phyloP scores from a whole-genome alignment of 345 rosid genomes.

The Eucalyptus microcorys region DNA sequence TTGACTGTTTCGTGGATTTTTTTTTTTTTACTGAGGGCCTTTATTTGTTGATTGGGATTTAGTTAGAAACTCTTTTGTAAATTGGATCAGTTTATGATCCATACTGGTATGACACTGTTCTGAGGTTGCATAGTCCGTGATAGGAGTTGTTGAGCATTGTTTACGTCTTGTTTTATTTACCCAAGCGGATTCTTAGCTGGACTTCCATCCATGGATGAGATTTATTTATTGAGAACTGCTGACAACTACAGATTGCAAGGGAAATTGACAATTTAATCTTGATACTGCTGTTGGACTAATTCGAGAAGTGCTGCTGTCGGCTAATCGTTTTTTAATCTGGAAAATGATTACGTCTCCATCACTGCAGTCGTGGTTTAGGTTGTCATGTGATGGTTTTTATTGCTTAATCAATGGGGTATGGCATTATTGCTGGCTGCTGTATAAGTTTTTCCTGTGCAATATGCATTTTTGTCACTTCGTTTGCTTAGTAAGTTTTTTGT shows the following conservation, averaged over 20 bases:
- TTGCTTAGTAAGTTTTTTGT: neutral
- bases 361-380: neutral
- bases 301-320: neutral
- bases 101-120: neutral
- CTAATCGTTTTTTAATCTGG: neutral
- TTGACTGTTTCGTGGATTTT: neutral
- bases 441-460: neutral
- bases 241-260: neutral
- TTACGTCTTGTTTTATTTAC: neutral
- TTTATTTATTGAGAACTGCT: neutral
- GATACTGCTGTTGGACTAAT: neutral
- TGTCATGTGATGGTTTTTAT: neutral
- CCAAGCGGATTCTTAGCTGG: neutral
- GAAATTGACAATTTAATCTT: neutral
- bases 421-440: neutral
- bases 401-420: neutral
- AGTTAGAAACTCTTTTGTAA: neutral
- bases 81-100: neutral
- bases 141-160: neutral
- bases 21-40: neutral
- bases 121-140: neutral
- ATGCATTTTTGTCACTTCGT: neutral
- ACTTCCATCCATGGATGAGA: neutral
- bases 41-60: neutral
- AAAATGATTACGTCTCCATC: neutral